Percentiles rank a stretch among this genome's conserved stretches.
Evolutionary conservation across 495 filamentous ascomycete genomes (phyloP).

Genomic region (Xylaria acuta): DNA sequence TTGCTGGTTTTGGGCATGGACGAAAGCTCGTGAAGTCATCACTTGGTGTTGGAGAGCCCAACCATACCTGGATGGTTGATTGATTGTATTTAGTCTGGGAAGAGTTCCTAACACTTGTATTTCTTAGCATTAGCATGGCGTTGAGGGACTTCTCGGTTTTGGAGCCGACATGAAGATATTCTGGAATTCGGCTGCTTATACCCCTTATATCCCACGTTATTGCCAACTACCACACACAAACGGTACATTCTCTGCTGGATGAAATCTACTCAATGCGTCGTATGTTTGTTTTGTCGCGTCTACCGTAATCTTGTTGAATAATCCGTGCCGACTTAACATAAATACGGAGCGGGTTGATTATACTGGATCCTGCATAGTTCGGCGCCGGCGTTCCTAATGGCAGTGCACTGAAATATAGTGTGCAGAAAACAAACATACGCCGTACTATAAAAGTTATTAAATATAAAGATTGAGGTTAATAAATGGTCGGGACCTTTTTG

Average conservation of each 20-base stretch:
- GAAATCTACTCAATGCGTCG: background rate
- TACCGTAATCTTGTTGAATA: background rate
- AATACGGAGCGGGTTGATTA: background rate
- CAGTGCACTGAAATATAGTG: too few species aligned
- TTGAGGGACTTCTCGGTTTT: background rate
- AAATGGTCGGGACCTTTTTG: too few species aligned
- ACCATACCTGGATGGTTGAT: background rate
- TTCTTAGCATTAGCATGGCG: constrained; percentile 15
- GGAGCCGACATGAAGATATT: background rate
- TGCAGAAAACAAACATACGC: too few species aligned
- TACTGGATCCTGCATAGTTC: too few species aligned
- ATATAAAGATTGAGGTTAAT: too few species aligned
- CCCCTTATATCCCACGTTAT: background rate
- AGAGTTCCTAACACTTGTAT: background rate
- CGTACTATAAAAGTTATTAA: too few species aligned
- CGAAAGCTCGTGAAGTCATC: background rate
- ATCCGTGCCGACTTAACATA: background rate
- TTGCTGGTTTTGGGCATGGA: background rate
- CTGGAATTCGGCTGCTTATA: background rate
- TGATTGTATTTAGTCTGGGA: too few species aligned
- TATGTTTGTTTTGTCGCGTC: background rate
- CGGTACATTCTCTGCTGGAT: background rate
- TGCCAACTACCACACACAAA: background rate
- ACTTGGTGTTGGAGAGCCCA: background rate
- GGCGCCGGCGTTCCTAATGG: too few species aligned